Conservation (phyloP, 1,284 basidiomycete species). For the Rhodotorula sp. region DNA sequence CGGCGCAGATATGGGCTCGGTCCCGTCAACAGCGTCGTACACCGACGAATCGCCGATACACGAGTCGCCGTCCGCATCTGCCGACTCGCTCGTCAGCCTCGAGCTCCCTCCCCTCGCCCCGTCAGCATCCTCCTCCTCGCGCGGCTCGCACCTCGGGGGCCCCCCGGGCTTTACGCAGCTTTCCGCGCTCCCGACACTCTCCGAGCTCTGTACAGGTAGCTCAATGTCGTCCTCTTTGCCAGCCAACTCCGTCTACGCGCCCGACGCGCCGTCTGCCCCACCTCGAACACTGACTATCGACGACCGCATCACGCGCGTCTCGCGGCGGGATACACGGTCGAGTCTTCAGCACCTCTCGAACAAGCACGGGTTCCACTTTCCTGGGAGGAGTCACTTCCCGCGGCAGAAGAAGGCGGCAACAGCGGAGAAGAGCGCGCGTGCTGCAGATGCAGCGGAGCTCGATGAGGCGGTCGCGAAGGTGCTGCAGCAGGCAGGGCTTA, state of each 20-base stretch:
- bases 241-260: background rate
- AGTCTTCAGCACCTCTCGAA: background rate
- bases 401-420: background rate
- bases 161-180: background rate
- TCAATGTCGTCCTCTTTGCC: conserved; percentile 7
- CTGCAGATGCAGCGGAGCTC: background rate
- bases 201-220: background rate
- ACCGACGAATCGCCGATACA: background rate
- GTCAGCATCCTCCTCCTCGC: background rate
- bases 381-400: background rate
- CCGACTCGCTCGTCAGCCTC: conserved; percentile 27
- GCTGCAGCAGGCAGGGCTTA: conserved; percentile 11
- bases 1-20: background rate
- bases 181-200: conserved; percentile 3
- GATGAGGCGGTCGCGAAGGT: conserved; percentile 14
- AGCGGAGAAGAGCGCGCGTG: background rate
- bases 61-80: conserved; percentile 2
- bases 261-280: background rate
- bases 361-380: background rate
- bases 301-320: background rate
- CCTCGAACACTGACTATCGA: conserved; percentile 32
- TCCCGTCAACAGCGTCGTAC: background rate
- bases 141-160: background rate
- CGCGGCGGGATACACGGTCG: background rate
- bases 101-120: background rate